A percentile compares a stretch with the other conserved stretches of the same genome.
Conservation (phyloP, 1,139 yeast species). For the Pichia kudriavzevii region DNA sequence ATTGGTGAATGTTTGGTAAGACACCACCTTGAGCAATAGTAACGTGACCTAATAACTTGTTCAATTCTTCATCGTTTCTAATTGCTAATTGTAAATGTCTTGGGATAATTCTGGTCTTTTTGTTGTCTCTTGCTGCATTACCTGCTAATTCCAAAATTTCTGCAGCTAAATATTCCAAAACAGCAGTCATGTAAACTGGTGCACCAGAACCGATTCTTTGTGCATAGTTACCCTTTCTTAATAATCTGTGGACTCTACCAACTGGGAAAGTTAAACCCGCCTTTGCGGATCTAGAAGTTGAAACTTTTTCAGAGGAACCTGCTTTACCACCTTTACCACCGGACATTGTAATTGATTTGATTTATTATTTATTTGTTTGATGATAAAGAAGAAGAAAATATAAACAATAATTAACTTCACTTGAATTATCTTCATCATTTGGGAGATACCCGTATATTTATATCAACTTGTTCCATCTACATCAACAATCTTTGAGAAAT, state of each 20-base stretch:
- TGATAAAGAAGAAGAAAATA: conserved; percentile 1
- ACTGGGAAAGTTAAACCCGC: conserved; percentile 99
- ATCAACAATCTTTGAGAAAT: no score
- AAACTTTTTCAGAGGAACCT: conserved; percentile 84
- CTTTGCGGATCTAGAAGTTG: conserved; percentile 96
- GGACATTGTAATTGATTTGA: conserved; percentile 52
- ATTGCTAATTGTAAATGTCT: conserved; percentile 97
- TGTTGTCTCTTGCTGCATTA: conserved; percentile 96
- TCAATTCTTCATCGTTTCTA: conserved; percentile 98
- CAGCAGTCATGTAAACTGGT: conserved; percentile 95
- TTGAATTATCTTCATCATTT: background rate
- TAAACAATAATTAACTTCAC: background rate
- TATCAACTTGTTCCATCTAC: no score
- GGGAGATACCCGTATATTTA: background rate
- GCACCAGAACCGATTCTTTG: conserved; percentile 99
- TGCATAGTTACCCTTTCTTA: conserved; percentile 97
- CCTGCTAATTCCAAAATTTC: conserved; percentile 98
- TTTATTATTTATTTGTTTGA: conserved; percentile 9
- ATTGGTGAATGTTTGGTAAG: conserved; percentile 94
- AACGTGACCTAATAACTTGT: conserved; percentile 92
- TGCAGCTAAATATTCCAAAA: conserved; percentile 93
- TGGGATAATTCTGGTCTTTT: conserved; percentile 98
- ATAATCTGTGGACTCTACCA: conserved; percentile 96
- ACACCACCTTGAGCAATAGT: conserved; percentile 99
- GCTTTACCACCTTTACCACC: conserved; percentile 99